These are phyloP conservation scores for Pulveroboletus sp. DNA, from an alignment of 768 basidiomycete genomes.

Conservation along the genomic window DNA sequence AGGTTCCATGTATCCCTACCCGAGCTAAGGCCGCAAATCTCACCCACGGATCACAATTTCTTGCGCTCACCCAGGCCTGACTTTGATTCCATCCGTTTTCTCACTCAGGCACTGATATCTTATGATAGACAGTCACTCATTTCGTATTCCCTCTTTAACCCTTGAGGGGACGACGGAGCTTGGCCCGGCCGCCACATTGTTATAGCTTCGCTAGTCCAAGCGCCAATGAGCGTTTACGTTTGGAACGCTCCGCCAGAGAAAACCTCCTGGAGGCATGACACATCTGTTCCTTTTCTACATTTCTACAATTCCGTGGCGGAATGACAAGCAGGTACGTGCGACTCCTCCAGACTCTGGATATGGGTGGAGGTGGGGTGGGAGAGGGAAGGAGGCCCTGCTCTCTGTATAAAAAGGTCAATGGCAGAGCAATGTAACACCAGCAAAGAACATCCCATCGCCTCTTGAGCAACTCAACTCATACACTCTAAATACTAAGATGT, in stretches of 20 bases:
- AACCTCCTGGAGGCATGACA: too few relatives aligned
- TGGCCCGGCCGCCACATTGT: too few relatives aligned
- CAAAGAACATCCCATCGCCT: background rate
- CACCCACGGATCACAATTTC: too few relatives aligned
- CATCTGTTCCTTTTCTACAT: background rate
- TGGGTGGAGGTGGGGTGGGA: background rate
- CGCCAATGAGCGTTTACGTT: background rate
- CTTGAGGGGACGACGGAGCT: background rate
- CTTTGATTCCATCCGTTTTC: too few relatives aligned
- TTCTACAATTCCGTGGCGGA: background rate
- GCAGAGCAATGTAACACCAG: background rate
- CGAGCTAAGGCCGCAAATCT: too few relatives aligned
- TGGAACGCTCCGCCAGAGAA: background rate
- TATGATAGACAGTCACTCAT: background rate
- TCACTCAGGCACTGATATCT: background rate
- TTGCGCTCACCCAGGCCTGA: too few relatives aligned
- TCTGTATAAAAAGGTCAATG: slow-evolving; percentile 9
- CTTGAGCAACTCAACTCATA: background rate
- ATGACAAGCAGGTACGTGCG: background rate
- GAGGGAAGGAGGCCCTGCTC: background rate
- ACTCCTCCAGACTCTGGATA: background rate
- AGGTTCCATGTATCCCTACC: too few relatives aligned
- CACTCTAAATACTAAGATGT: slow-evolving; percentile 2
- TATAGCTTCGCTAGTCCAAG: background rate
- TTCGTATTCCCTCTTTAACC: background rate